Percentiles rank a stretch among this genome's conserved stretches.
Conservation (phyloP, 2,329 filamentous ascomycete species). For the Ophiocordyceps camponoti-floridani region DNA sequence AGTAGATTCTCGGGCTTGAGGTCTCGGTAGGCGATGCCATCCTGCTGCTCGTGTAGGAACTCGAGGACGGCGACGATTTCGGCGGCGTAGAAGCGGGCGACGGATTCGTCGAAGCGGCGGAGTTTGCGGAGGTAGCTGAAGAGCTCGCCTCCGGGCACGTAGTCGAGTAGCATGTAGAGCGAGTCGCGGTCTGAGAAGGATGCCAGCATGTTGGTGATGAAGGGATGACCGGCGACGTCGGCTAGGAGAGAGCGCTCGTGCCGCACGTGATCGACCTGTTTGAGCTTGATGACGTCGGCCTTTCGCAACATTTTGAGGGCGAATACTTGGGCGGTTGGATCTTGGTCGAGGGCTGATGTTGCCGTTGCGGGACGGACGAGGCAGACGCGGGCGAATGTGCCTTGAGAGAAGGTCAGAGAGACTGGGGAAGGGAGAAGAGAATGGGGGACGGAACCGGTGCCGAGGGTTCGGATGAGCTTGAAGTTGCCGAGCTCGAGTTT, state of each 20-base stretch:
- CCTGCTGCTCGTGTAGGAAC: conserved; percentile 62
- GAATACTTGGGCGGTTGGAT: conserved; percentile 37
- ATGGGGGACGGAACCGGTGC: conserved; percentile 35
- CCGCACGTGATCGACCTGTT: conserved; percentile 74
- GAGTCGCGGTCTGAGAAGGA: conserved; percentile 68
- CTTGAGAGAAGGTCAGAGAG: conserved; percentile 9
- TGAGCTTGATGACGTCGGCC: conserved; percentile 58
- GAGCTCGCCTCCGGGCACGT: conserved; percentile 68
- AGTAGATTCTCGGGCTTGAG: conserved; percentile 72
- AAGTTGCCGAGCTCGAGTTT: conserved; percentile 36
- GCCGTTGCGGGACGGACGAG: conserved; percentile 48
- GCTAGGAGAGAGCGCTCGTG: conserved; percentile 66
- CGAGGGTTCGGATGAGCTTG: conserved; percentile 55
- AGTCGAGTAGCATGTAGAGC: conserved; percentile 70
- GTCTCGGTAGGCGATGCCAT: conserved; percentile 63
- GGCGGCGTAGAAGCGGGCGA: conserved; percentile 65
- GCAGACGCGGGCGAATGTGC: conserved; percentile 70
- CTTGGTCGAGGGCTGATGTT: conserved; percentile 15
- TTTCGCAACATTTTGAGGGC: conserved; percentile 67
- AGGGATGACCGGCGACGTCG: conserved; percentile 63
- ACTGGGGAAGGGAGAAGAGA: background rate
- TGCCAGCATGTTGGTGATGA: conserved; percentile 62
- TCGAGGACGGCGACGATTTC: conserved; percentile 72
- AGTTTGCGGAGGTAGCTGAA: conserved; percentile 68
- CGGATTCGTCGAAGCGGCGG: conserved; percentile 61